phyloP scores from a whole-genome alignment of 495 filamentous ascomycete genomes.

The Penicillium egyptiacum region DNA sequence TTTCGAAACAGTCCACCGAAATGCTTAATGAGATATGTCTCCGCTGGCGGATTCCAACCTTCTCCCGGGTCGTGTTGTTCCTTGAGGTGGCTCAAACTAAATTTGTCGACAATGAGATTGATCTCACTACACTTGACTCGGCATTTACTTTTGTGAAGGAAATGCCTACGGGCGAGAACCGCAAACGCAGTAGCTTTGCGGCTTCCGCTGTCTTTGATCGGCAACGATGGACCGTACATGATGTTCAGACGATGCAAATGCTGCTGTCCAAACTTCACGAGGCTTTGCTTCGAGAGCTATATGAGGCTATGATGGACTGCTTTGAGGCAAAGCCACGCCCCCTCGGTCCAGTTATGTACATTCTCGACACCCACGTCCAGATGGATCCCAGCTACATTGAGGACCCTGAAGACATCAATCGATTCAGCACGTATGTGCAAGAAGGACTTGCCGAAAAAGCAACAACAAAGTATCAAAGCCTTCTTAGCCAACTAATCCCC shows the following conservation, averaged over 20 bases:
- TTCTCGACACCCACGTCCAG: conserved; percentile 82
- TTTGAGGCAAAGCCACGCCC: conserved; percentile 82
- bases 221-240: conserved; percentile 74
- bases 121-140: conserved; percentile 74
- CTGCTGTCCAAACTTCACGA: conserved; percentile 76
- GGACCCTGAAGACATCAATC: conserved; percentile 63
- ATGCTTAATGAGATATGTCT: conserved; percentile 80
- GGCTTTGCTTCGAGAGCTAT: conserved; percentile 81
- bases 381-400: conserved; percentile 72
- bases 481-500: conserved; percentile 72
- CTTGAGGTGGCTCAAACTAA: conserved; percentile 83
- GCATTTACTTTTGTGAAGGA: conserved; percentile 82
- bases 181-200: conserved; percentile 48
- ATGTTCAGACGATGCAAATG: conserved; percentile 73
- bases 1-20: conserved; percentile 81
- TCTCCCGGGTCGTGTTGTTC: conserved; percentile 76
- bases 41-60: conserved; percentile 87
- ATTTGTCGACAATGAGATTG: conserved; percentile 82
- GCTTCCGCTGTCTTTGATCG: conserved; percentile 56
- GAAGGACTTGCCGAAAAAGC: conserved; percentile 74
- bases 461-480: conserved; percentile 66
- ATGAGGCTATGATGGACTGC: conserved; percentile 79
- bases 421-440: conserved; percentile 67
- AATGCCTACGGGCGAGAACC: conserved; percentile 50
- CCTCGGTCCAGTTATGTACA: conserved; percentile 75